Base-by-base conservation (phyloP, 139 green algal species). In the Tetraselmis striata region DNA sequence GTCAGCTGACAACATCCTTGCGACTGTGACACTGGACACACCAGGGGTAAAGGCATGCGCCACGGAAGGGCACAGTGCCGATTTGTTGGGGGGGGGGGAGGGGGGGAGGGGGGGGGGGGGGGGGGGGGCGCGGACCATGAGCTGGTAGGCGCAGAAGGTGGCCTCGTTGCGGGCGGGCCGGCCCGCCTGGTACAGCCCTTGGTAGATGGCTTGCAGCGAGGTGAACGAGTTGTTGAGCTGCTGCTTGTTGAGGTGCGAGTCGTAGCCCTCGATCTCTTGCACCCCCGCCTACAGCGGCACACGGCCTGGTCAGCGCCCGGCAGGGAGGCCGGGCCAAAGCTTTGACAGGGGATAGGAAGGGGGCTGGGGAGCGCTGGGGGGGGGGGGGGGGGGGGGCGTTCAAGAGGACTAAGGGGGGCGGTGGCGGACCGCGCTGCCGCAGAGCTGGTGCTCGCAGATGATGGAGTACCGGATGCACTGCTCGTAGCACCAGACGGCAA, bases 231-330 rank as follows among this genome's bases (percentile, higher is more conserved):
- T 97, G 85, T 94, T 95, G 82, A 96, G 89, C 83, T 96, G 93
- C 85, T 96, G 89, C 31, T 93, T 88, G 84, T 96, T 97, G 25
- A 97, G 87, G 80, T 96, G 93, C 22, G 87, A 90, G 83, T 96
- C 91, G 84, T 95, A 96, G 29, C 90, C 91, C 58, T 96, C 87
- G 27, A 31, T 67, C 77, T 88, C 80, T 18, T 67, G 45, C 5
- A 67, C 45, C 18, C 45, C 45, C 45, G 45, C 45, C 45, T 79
- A 18, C n/a, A n/a, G n/a, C n/a, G n/a, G n/a, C n/a, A n/a, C n/a
- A n/a, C n/a, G n/a, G n/a, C n/a, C n/a, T n/a, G n/a, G n/a, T n/a
- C n/a, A n/a, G n/a, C n/a, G n/a, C n/a, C n/a, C n/a, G n/a, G n/a
- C n/a, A n/a, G n/a, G n/a, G n/a, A n/a, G n/a, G n/a, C n/a, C n/a